Evolutionary conservation across 23 red algal genomes (phyloP), one percentile per base, ranked within the genome.

Genomic region (Gracilaria gracilis): DNA sequence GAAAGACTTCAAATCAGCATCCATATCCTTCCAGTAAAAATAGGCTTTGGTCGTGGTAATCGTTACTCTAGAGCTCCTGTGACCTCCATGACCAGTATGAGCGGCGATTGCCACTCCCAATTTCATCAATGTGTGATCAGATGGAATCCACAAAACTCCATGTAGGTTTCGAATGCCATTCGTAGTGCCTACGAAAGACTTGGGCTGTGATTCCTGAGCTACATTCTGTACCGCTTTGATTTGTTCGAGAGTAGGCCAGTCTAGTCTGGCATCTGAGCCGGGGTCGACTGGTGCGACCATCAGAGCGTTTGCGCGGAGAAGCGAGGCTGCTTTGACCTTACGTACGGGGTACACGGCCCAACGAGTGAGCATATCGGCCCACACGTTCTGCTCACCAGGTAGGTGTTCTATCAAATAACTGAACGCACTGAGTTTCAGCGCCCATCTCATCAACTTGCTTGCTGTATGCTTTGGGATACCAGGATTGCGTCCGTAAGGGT

Each of bases 371-470:
- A 88, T 34, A 42, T 88, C 67, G 28, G 66, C 84, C 84, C 39
- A 88, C 2, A 75, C 67, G 37, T 74, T 75, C 0, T 49, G 1
- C 2, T 88, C 70, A 21, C 65, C 31, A 36, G 84, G 67, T 29
- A 88, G 44, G 42, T 75, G 49, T 2, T 53, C 20, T 9, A 75
- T 2, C 17, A 74, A 9, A 69, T 88, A 50, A 4, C 12, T 2
- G 5, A 58, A 50, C 23, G 40, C 48, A 28, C 24, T 29, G 25
- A 88, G 35, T 37, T 74, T 88, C 19, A 88, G 44, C 19, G 42
- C 86, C 86, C 86, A 80, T 1, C 9, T 17, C 19, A 57, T 42
- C 73, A 90, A 33, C 27, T 90, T 90, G 57, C 51, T 64, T 12
- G 54, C 28, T 8, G 48, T 50, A 1, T 90, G 75, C 59, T 40